Percentiles rank a stretch among this genome's conserved stretches.
Evolutionary conservation across 2,329 filamentous ascomycete genomes (phyloP).

Genomic region (Sclerotinia subarctica): DNA sequence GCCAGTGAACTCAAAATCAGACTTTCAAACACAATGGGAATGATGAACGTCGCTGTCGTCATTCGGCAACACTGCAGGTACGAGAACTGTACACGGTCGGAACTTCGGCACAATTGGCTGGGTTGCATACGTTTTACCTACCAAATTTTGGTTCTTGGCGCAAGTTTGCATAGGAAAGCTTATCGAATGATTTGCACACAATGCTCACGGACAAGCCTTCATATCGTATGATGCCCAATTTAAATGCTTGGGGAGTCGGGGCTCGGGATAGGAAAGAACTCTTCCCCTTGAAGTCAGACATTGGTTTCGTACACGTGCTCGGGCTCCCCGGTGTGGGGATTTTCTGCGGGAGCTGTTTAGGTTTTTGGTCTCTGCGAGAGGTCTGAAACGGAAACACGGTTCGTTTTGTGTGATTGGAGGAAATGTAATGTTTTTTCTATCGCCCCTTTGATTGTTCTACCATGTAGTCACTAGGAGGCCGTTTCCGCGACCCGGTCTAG

Average conservation of each 20-base stretch:
- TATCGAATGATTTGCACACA: not conserved
- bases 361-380: not conserved
- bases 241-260: not conserved
- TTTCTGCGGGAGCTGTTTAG: not conserved
- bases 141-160: slow-evolving; percentile 5
- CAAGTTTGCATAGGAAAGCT: not conserved
- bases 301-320: slow-evolving; percentile 3
- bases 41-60: not conserved
- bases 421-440: not conserved
- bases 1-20: not conserved
- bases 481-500: not conserved
- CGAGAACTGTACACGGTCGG: not conserved
- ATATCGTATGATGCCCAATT: not conserved
- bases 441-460: not conserved
- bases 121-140: not conserved
- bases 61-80: slow-evolving; percentile 9
- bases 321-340: not conserved
- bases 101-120: slow-evolving; percentile 10
- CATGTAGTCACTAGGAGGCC: not conserved
- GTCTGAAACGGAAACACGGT: not conserved
- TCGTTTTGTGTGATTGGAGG: not conserved
- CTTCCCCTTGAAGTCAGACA: not conserved
- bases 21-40: not conserved
- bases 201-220: not conserved
- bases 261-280: not conserved